phyloP scores from a whole-genome alignment of 2,329 filamentous ascomycete genomes.

The Clarireedia monteithiana region DNA sequence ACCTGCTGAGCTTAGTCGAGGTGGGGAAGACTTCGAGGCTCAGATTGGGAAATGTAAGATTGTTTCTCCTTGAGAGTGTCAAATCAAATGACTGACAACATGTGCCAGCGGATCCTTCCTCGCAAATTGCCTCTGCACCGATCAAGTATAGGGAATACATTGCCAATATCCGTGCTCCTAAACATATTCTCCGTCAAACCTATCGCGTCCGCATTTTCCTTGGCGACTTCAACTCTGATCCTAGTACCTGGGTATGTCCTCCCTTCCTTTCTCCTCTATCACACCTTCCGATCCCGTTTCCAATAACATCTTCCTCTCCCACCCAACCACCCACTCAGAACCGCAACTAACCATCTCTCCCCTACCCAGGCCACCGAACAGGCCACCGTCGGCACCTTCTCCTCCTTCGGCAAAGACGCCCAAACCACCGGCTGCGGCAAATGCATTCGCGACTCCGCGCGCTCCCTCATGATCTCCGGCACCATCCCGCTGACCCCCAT shows the following conservation, averaged over 20 bases:
- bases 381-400: slow-evolving; percentile 35
- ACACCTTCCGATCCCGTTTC: background rate
- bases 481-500: slow-evolving; percentile 33
- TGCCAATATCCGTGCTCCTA: slow-evolving; percentile 30
- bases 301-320: slow-evolving; percentile 10
- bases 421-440: slow-evolving; percentile 28
- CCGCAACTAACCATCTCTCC: background rate
- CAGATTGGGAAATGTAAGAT: slow-evolving; percentile 19
- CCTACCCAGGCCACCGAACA: background rate
- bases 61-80: background rate
- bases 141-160: slow-evolving; percentile 29
- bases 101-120: background rate
- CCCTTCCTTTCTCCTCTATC: background rate
- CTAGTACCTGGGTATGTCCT: slow-evolving; percentile 22
- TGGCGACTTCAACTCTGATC: slow-evolving; percentile 26
- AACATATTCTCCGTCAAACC: slow-evolving; percentile 29
- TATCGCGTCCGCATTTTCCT: slow-evolving; percentile 33
- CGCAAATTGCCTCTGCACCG: background rate
- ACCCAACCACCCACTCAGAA: slow-evolving; percentile 8
- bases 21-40: slow-evolving; percentile 17
- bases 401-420: slow-evolving; percentile 30
- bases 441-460: slow-evolving; percentile 26
- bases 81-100: background rate
- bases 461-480: slow-evolving; percentile 30
- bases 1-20: background rate